These are phyloP conservation scores for Pichia membranifaciens DNA, from an alignment of 805 yeast genomes.

Conservation along the genomic window DNA sequence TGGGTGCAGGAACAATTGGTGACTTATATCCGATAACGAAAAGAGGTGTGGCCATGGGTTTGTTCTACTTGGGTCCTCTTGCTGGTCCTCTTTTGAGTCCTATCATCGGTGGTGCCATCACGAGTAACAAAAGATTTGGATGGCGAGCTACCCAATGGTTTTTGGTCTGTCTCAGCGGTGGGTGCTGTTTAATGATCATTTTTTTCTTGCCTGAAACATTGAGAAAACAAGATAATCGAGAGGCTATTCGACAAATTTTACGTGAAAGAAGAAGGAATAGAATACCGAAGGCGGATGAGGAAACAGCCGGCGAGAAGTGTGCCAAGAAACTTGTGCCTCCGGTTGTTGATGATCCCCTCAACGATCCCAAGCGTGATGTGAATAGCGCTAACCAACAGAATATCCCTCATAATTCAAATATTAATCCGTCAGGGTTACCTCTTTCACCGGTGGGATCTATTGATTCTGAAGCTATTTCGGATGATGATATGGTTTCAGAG, in stretches of 20 bases:
- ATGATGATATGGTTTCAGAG: constrained; percentile 12
- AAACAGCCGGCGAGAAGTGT: not conserved
- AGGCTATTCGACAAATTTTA: constrained; percentile 44
- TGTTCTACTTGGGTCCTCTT: constrained; percentile 74
- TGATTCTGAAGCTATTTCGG: not conserved
- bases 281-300: constrained; percentile 16
- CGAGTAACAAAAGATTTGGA: constrained; percentile 53
- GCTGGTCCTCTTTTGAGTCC: constrained; percentile 80
- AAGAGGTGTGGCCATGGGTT: constrained; percentile 76
- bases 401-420: not conserved
- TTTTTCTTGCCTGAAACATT: constrained; percentile 76
- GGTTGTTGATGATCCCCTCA: not conserved
- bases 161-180: constrained; percentile 60
- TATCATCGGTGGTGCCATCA: constrained; percentile 70
- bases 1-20: constrained; percentile 84
- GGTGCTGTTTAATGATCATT: constrained; percentile 42
- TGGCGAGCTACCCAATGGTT: constrained; percentile 93
- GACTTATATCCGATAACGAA: constrained; percentile 63
- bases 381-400: not conserved
- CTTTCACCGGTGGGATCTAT: constrained; percentile 3
- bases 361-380: not conserved
- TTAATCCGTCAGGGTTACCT: not conserved
- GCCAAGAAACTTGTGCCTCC: not conserved
- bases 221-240: constrained; percentile 53
- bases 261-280: constrained; percentile 29